A percentile compares a stretch with the other conserved stretches of the same genome.
Evolutionary conservation across 352 stramenopile species (phyloP).

Genomic region (Globisporangium nagaii): DNA sequence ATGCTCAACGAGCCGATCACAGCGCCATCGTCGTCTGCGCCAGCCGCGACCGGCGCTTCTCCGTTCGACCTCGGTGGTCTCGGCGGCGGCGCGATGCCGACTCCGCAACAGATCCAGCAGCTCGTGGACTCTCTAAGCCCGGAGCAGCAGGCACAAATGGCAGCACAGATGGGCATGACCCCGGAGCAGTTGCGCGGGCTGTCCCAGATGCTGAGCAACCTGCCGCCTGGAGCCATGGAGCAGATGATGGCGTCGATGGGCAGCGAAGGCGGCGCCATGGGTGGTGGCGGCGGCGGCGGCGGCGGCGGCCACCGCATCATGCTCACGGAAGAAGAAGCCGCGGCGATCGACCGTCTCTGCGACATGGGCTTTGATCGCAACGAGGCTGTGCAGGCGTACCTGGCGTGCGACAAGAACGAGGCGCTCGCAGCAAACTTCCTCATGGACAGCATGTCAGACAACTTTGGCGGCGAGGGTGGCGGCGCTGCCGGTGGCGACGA

Average conservation of each 20-base stretch:
- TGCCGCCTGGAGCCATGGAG: constrained; percentile 77
- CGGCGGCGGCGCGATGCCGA: constrained; percentile 52
- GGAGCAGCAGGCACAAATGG: constrained; percentile 78
- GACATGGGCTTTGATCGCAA: constrained; percentile 88
- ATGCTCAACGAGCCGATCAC: constrained; percentile 87
- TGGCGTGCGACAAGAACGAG: constrained; percentile 99
- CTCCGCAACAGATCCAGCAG: constrained; percentile 79
- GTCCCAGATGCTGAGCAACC: constrained; percentile 83
- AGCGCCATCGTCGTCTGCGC: constrained; percentile 29
- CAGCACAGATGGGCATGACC: constrained; percentile 82
- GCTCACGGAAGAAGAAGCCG: constrained; percentile 74
- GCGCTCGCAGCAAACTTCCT: constrained; percentile 98
- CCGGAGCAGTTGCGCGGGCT: constrained; percentile 79
- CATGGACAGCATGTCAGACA: constrained; percentile 90
- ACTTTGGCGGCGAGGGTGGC: constrained; percentile 36
- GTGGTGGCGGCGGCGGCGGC: constrained; percentile 22
- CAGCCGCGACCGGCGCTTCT: constrained; percentile 23
- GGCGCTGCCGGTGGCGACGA: constrained; percentile 48
- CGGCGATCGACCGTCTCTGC: constrained; percentile 67
- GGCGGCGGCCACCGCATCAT: constrained; percentile 59
- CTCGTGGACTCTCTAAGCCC: constrained; percentile 70
- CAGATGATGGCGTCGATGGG: constrained; percentile 86
- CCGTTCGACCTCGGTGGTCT: constrained; percentile 45
- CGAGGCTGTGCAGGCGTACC: constrained; percentile 95
- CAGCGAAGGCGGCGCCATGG: constrained; percentile 24